These are phyloP conservation scores for Paecilomyces niveus DNA, from an alignment of 2,329 filamentous ascomycete genomes.

Conservation along the genomic window DNA sequence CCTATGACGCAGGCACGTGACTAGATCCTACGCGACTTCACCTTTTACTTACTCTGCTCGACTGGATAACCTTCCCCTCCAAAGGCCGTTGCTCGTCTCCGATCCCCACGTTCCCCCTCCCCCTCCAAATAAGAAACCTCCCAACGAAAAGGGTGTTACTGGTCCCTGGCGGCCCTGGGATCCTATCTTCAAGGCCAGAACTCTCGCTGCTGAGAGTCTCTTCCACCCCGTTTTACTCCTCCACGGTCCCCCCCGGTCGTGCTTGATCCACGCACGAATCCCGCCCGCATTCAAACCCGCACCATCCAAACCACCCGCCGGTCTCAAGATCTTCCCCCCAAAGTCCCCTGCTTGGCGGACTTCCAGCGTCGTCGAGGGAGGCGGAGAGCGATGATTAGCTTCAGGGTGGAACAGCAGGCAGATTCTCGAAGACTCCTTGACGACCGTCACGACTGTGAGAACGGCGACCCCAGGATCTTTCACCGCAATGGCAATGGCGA, in stretches of 20 bases:
- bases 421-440: constrained; percentile 32
- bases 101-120: constrained; percentile 1
- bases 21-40: constrained; percentile 17
- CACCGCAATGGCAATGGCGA: constrained; percentile 34
- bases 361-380: constrained; percentile 20
- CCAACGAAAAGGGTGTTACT: background rate
- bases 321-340: constrained; percentile 2
- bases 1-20: constrained; percentile 32
- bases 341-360: constrained; percentile 11
- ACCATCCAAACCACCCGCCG: background rate
- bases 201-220: background rate
- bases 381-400: constrained; percentile 38
- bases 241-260: background rate
- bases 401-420: constrained; percentile 36
- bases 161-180: background rate
- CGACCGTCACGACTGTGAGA: constrained; percentile 27
- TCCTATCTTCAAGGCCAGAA: background rate
- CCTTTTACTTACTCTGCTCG: constrained; percentile 12
- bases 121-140: background rate
- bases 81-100: background rate
- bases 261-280: background rate
- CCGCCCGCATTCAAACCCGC: background rate
- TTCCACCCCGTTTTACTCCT: background rate
- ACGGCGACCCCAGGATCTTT: constrained; percentile 22
- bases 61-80: constrained; percentile 13